These are phyloP conservation scores for Boletus vinaceobasis DNA, from an alignment of 768 basidiomycete species.

Conservation along the genomic window DNA sequence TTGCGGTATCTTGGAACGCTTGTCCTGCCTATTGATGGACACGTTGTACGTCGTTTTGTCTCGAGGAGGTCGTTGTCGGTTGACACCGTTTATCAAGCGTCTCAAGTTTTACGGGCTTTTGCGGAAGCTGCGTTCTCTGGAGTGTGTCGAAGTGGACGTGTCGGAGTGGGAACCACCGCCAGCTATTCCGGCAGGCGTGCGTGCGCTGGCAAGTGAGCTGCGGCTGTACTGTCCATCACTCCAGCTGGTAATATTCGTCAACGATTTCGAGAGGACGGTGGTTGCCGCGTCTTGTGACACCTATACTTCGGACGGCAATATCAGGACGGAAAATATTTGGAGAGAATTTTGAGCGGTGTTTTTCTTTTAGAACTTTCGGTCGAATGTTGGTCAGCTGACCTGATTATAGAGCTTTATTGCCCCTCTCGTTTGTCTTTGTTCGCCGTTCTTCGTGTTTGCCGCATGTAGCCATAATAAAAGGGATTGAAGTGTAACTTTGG, in stretches of 20 bases:
- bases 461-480: conserved; percentile 17
- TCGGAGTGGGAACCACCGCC: conserved; percentile 64
- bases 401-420: conserved; percentile 2
- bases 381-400: background rate
- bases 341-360: conserved; percentile 29
- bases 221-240: conserved; percentile 57
- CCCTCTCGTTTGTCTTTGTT: conserved; percentile 7
- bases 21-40: conserved; percentile 53
- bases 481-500: background rate
- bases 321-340: conserved; percentile 27
- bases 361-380: conserved; percentile 3
- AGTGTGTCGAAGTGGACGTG: conserved; percentile 61
- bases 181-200: conserved; percentile 46
- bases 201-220: conserved; percentile 58
- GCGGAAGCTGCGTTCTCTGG: conserved; percentile 48
- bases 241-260: conserved; percentile 54
- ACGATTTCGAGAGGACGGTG: conserved; percentile 58
- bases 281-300: conserved; percentile 34
- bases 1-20: conserved; percentile 63
- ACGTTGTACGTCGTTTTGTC: conserved; percentile 23
- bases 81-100: conserved; percentile 39
- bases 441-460: conserved; percentile 12
- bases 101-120: conserved; percentile 60
- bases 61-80: background rate
- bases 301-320: conserved; percentile 27